Percentiles rank a stretch among this genome's conserved stretches.
Evolutionary conservation across 345 rosid genomes (phyloP).

Genomic region (Pistacia atlantica): DNA sequence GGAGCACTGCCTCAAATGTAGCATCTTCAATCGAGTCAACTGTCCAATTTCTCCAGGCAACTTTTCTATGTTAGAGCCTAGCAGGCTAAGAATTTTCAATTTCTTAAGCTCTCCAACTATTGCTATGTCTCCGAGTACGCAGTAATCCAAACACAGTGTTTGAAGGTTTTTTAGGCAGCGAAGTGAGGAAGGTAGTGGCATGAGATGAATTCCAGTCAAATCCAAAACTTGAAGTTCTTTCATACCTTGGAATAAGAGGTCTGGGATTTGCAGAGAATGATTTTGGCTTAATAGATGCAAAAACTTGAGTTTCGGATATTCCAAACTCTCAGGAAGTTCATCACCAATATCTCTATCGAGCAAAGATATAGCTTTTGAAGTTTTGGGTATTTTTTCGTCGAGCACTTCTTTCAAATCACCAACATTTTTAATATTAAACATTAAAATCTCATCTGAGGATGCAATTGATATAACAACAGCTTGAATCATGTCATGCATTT

Average conservation of each 20-base stretch:
- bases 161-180: conserved; percentile 4
- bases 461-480: too few relatives aligned
- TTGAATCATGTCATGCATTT: too few relatives aligned
- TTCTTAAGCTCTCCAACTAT: background rate
- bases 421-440: too few relatives aligned
- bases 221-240: conserved; percentile 23
- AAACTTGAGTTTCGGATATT: conserved; percentile 23
- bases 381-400: too few relatives aligned
- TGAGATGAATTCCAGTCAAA: background rate
- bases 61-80: background rate
- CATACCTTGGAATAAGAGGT: conserved; percentile 10
- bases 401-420: too few relatives aligned
- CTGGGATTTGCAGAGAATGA: background rate
- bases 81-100: background rate
- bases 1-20: conserved; percentile 18
- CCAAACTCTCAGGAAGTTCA: conserved; percentile 10
- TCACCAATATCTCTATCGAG: background rate
- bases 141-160: background rate
- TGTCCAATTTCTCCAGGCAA: conserved; percentile 17
- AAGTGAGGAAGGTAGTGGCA: conserved; percentile 24
- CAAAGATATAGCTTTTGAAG: too few relatives aligned
- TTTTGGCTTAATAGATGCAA: background rate
- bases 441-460: too few relatives aligned
- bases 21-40: conserved; percentile 7
- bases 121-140: background rate